Conservation (phyloP, 768 basidiomycete species). For the Termitomyces sp. region DNA sequence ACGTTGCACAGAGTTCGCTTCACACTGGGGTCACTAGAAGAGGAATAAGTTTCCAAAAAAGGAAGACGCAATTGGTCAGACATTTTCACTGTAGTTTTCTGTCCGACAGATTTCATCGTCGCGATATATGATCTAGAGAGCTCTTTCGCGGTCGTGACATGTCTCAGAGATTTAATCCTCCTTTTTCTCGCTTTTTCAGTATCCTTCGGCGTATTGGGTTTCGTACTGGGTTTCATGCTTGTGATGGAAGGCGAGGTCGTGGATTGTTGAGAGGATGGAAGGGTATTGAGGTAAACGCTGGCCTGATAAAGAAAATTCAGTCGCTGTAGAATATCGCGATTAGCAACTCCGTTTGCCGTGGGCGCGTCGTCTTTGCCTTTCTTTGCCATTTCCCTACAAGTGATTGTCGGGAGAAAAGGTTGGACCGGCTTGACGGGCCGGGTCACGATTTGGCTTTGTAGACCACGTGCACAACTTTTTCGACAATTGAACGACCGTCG, state of each 20-base stretch:
- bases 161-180: slow-evolving; percentile 9
- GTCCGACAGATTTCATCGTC: slow-evolving; percentile 65
- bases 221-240: too few species aligned
- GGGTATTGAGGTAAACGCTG: slow-evolving; percentile 46
- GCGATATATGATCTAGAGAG: slow-evolving; percentile 60
- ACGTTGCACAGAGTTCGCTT: slow-evolving; percentile 75
- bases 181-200: slow-evolving; percentile 17
- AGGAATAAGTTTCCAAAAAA: neutral
- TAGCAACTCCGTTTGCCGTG: slow-evolving; percentile 51
- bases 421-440: neutral
- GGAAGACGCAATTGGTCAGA: slow-evolving; percentile 18
- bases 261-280: slow-evolving; percentile 5
- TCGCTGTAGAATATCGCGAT: slow-evolving; percentile 75
- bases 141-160: slow-evolving; percentile 32
- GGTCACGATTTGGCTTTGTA: neutral
- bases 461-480: slow-evolving; percentile 11
- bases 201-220: neutral
- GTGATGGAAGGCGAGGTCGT: neutral
- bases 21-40: slow-evolving; percentile 76
- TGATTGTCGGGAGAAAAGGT: too few species aligned
- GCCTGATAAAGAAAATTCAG: slow-evolving; percentile 86
- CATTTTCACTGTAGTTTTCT: slow-evolving; percentile 77
- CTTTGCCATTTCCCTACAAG: slow-evolving; percentile 71
- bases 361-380: slow-evolving; percentile 54
- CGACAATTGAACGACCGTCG: neutral